These are phyloP conservation scores for Bauhinia variegata DNA, from an alignment of 306 rosid species.

Conservation along the genomic window DNA sequence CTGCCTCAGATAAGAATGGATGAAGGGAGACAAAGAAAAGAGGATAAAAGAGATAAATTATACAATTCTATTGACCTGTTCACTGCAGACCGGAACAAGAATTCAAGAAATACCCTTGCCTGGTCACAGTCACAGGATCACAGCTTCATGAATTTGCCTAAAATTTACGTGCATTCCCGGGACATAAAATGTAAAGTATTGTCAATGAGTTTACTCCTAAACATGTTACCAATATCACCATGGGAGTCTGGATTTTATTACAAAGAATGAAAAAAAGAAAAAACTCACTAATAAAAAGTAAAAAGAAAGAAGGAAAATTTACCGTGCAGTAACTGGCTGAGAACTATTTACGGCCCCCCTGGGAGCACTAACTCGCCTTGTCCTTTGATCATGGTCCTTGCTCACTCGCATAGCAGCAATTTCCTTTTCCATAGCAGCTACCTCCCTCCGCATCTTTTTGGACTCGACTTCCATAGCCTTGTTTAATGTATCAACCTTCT, in stretches of 20 bases:
- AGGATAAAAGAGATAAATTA: constrained; percentile 33
- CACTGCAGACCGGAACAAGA: constrained; percentile 37
- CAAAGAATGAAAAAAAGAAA: constrained; percentile 6
- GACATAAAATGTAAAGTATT: constrained; percentile 22
- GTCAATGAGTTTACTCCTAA: constrained; percentile 7
- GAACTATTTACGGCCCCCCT: constrained; percentile 60
- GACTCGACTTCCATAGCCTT: constrained; percentile 92
- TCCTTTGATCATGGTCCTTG: constrained; percentile 63
- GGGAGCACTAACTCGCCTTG: constrained; percentile 61
- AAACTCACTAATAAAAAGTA: neutral
- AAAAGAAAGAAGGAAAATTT: constrained; percentile 18
- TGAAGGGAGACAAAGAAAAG: constrained; percentile 20
- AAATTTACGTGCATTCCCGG: constrained; percentile 50
- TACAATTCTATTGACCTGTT: constrained; percentile 41
- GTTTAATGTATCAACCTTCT: constrained; percentile 86
- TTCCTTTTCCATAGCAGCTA: constrained; percentile 82
- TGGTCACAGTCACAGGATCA: constrained; percentile 36
- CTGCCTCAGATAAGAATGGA: constrained; percentile 24
- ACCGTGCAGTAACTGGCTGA: constrained; percentile 63
- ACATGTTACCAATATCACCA: neutral
- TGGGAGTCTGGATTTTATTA: neutral
- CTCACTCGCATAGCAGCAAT: constrained; percentile 70
- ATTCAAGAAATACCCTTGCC: constrained; percentile 31
- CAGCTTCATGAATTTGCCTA: constrained; percentile 30
- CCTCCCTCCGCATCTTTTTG: constrained; percentile 88